phyloP scores from a whole-genome alignment of 768 basidiomycete genomes.

The Candolleomyces aberdarensis region DNA sequence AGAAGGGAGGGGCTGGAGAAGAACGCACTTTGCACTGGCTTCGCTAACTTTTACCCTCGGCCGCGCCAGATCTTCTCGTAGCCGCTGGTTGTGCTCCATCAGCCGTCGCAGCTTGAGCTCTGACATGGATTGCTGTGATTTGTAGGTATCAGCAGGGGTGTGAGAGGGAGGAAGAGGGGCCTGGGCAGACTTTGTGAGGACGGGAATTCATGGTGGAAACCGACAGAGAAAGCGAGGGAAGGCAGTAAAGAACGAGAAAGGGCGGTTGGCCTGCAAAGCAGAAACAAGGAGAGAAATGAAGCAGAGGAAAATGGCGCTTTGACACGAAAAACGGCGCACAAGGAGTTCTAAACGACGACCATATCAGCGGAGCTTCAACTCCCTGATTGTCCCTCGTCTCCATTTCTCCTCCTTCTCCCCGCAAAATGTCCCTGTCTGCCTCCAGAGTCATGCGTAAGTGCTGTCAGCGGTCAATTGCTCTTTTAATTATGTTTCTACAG shows the following conservation, averaged over 20 bases:
- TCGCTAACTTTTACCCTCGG: constrained; percentile 92
- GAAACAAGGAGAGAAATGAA: constrained; percentile 16
- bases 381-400: constrained; percentile 16
- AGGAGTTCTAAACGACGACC: not conserved
- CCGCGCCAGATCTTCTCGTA: constrained; percentile 85
- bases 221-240: constrained; percentile 16
- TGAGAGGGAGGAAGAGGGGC: constrained; percentile 4
- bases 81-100: constrained; percentile 89
- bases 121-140: constrained; percentile 82
- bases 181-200: constrained; percentile 58
- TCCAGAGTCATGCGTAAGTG: not conserved
- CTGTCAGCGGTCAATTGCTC: too few species aligned
- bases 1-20: not conserved
- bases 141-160: not conserved
- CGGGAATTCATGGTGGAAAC: constrained; percentile 60
- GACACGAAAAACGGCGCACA: not conserved
- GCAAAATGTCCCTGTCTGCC: not conserved
- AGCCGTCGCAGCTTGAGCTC: constrained; percentile 94
- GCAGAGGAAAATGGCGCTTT: constrained; percentile 12
- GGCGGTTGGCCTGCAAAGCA: constrained; percentile 2
- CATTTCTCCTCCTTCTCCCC: constrained; percentile 7
- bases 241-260: constrained; percentile 12
- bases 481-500: constrained; percentile 1
- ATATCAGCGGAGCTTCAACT: constrained; percentile 45
- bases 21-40: constrained; percentile 75